Evolutionary conservation across 2,329 filamentous ascomycete genomes (phyloP).

Genomic region (Fusarium nygamai): DNA sequence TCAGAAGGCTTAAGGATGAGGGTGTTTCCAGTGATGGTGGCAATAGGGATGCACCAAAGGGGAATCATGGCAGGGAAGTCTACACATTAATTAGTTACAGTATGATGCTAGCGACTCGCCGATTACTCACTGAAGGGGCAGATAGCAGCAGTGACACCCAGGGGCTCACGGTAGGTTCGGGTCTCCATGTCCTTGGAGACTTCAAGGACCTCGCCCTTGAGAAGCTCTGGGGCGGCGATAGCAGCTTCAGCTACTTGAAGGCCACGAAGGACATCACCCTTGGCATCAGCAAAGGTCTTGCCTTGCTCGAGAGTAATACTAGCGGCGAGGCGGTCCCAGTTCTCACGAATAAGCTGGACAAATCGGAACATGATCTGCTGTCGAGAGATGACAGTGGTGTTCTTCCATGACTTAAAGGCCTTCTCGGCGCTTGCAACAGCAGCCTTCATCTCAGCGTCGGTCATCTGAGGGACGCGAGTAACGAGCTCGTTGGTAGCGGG

Average conservation of each 20-base stretch:
- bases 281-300: constrained; percentile 86
- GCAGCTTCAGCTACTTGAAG: constrained; percentile 87
- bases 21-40: constrained; percentile 85
- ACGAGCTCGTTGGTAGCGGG: constrained; percentile 88
- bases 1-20: constrained; percentile 88
- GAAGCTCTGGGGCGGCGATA: constrained; percentile 80
- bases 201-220: constrained; percentile 86
- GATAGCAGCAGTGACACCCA: constrained; percentile 84
- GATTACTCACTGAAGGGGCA: constrained; percentile 80
- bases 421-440: constrained; percentile 79
- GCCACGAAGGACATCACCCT: constrained; percentile 82
- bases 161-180: constrained; percentile 80
- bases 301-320: constrained; percentile 90
- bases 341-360: constrained; percentile 79
- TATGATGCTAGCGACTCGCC: background rate
- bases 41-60: constrained; percentile 89
- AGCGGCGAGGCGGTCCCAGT: constrained; percentile 85
- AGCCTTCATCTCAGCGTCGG: constrained; percentile 78
- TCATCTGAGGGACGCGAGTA: constrained; percentile 84
- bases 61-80: constrained; percentile 94
- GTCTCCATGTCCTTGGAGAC: constrained; percentile 93
- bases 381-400: constrained; percentile 75
- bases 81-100: constrained; percentile 47
- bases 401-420: constrained; percentile 79
- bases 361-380: constrained; percentile 93